Evolutionary conservation across 257 asterid genomes (phyloP), one percentile per base, ranked within the genome.

Genomic region (Scutellaria galericulata): DNA sequence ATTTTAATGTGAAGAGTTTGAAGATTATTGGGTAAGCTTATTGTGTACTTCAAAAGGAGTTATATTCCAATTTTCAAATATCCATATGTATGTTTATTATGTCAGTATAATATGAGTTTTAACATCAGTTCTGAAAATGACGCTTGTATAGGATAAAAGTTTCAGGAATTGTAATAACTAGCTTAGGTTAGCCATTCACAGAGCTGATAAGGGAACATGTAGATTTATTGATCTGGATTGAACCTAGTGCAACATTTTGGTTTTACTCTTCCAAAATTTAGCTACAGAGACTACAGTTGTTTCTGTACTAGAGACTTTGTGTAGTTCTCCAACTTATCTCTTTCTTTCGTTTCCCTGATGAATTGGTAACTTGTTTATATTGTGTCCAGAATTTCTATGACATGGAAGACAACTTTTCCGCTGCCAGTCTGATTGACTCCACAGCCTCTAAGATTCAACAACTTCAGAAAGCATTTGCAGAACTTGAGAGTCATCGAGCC

Each of bases 401-500:
- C 84, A 88, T 90, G 96, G 96, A 90, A 68, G 89, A 78, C 75
- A 77, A 83, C 60, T 71, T 81, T 37, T 84, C 92, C 55, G 81
- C 84, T 53, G 81, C 87, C 70, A 75, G 82, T 10, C 83, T 89
- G 67, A 86, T 91, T 71, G 87, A 86, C 76, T 84, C 90, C 53
- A 86, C 96, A 31, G 78, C 83, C 80, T 84, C 95, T 54, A 91
- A 87, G 87, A 80, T 91, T 76, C 87, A 86, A 44, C 97, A 84
- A 42, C 89, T 91, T 62, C 96, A 91, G 78, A 86, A 89, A 80
- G 97, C 96, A 74, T 91, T 91, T 72, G 92, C 96, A 13, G 97
- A 91, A 75, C 92, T 89, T 59, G 97, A 89, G 80, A 87, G 89
- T 81, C 96, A 91, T 76, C 88, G 96, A 5, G 90, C 96, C 4